phyloP scores from a whole-genome alignment of 345 rosid genomes.

The Kernera saxatilis region DNA sequence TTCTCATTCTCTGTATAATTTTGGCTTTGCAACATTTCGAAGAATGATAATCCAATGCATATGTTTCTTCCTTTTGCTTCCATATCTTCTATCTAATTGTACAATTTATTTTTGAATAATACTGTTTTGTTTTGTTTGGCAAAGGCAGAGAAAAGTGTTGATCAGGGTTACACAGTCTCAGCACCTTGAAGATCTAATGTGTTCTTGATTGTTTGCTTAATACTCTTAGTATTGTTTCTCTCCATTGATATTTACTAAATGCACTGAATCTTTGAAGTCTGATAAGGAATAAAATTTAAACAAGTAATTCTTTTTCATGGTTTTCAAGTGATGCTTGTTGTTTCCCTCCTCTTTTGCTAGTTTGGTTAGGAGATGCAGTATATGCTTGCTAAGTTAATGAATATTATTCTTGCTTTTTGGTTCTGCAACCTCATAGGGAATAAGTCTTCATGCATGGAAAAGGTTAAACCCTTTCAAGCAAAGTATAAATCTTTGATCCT shows the following conservation, averaged over 20 bases:
- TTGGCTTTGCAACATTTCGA: too few relatives aligned
- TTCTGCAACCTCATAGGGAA: constrained; percentile 17
- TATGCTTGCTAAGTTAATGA: constrained; percentile 1
- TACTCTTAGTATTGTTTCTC: not conserved
- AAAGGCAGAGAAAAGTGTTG: too few relatives aligned
- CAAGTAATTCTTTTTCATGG: not conserved
- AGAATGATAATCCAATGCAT: too few relatives aligned
- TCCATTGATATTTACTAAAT: not conserved
- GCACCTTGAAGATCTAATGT: too few relatives aligned
- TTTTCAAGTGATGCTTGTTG: not conserved
- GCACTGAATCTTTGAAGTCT: not conserved
- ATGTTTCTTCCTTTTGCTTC: too few relatives aligned
- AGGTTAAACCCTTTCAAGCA: constrained; percentile 9
- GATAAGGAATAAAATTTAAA: not conserved
- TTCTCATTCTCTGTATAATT: too few relatives aligned
- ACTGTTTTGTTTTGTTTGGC: too few relatives aligned
- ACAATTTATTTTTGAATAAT: too few relatives aligned
- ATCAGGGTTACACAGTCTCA: too few relatives aligned
- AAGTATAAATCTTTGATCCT: constrained; percentile 21
- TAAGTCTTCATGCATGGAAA: constrained; percentile 3
- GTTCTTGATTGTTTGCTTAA: not conserved
- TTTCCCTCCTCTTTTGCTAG: not conserved
- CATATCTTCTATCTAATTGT: too few relatives aligned
- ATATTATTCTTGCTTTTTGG: constrained; percentile 30
- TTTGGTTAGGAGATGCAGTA: not conserved